Evolutionary conservation across 1,139 yeast genomes (phyloP), one percentile per base, ranked within the genome.

Genomic region (Hansenula lynferdii): DNA sequence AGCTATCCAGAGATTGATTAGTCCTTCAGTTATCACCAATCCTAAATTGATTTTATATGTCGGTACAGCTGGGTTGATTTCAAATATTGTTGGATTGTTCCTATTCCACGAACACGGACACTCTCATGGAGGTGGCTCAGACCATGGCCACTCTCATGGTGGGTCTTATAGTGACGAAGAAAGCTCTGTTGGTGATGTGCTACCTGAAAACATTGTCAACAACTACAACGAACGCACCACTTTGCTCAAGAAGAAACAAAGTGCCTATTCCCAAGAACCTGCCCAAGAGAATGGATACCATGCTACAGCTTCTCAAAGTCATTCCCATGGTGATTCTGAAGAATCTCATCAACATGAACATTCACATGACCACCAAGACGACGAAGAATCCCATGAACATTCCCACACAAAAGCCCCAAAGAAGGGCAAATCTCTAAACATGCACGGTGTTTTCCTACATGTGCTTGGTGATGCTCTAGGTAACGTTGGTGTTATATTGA

Each of bases 381-480:
- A 23, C 5, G 25, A 23, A 23, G 25, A 23, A 23, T 23, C 25
- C 5, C 6, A 24, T n/a, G n/a, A 20, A 20, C 28, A 26, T 26
- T 26, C 35, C 10, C 34, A 38, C 12, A 47, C 40, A 30, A 44
- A 47, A 32, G 22, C 37, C 4, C 47, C 48, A 29, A 53, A 62
- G 48, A 64, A 68, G 53, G 55, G 61, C 26, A 78, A 75, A 58
- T 85, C 96, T 12, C 69, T 92, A 69, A 92, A 92, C 63, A 92
- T 92, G 97, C 94, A 87, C 54, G 97, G 98, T 45, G 97, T 92
- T 6, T 92, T 86, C 56, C 69, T 92, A 53, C 98, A 92, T 58
- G 98, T 92, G 7, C 50, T 92, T 52, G 98, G 98, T 32, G 98
- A 92, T 60, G 97, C 97, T 1, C 68, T 92, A 44, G 98, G 98